phyloP scores from a whole-genome alignment of 768 basidiomycete species.

The Mycena pura region DNA sequence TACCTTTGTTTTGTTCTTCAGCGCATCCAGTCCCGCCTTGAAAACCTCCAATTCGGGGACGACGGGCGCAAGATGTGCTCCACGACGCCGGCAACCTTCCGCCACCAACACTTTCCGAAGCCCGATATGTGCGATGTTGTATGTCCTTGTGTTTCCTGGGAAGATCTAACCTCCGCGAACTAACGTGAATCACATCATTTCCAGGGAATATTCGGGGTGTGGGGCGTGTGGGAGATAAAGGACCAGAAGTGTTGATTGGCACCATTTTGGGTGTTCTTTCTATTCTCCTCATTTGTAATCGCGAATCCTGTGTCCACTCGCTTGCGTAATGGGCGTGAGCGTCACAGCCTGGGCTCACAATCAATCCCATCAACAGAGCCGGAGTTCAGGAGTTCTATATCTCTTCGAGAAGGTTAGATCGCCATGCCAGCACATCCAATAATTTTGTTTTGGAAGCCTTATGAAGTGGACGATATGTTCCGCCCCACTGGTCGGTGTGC shows the following conservation, averaged over 20 bases:
- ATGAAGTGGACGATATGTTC: too few species aligned
- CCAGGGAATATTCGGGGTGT: slow-evolving; percentile 10
- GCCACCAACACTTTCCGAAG: slow-evolving; percentile 15
- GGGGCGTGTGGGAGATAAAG: slow-evolving; percentile 8
- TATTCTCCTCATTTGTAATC: slow-evolving; percentile 8
- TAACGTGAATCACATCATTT: slow-evolving; percentile 12
- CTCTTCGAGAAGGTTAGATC: neutral
- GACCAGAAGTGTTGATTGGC: slow-evolving; percentile 7
- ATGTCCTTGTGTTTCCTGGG: slow-evolving; percentile 12
- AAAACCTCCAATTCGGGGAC: slow-evolving; percentile 10
- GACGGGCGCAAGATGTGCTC: slow-evolving; percentile 10
- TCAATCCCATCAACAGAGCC: slow-evolving; percentile 1
- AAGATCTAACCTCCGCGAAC: neutral
- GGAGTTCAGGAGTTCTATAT: neutral
- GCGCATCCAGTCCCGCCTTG: slow-evolving; percentile 11
- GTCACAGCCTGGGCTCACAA: slow-evolving; percentile 5
- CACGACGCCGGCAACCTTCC: slow-evolving; percentile 10
- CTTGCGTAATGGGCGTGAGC: slow-evolving; percentile 5
- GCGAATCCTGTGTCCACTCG: slow-evolving; percentile 5
- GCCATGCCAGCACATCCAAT: neutral
- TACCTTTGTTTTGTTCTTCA: slow-evolving; percentile 10
- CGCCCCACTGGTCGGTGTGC: too few species aligned
- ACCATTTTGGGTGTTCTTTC: slow-evolving; percentile 6
- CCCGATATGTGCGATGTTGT: slow-evolving; percentile 12
- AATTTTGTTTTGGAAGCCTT: too few species aligned